Conservation (phyloP, 768 basidiomycete genomes). For the Termitomyces sp. region DNA sequence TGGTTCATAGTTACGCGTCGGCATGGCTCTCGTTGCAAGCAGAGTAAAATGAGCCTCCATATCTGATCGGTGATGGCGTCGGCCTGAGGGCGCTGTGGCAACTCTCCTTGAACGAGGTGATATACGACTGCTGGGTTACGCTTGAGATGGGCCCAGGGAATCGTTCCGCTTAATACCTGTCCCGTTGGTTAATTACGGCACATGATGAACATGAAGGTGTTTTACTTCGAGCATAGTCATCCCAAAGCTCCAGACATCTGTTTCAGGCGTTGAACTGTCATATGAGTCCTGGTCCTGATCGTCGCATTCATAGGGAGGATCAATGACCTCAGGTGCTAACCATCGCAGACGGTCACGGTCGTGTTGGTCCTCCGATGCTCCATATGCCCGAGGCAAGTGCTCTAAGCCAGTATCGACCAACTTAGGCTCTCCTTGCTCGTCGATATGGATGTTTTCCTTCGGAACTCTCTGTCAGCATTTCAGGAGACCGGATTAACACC, state of each 20-base stretch:
- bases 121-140: not conserved
- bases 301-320: not conserved
- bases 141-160: slow-evolving; percentile 2
- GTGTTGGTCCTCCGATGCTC: slow-evolving; percentile 1
- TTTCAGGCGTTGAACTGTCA: slow-evolving; percentile 2
- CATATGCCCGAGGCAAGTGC: slow-evolving; percentile 6
- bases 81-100: slow-evolving; percentile 7
- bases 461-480: not conserved
- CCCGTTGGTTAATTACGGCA: not conserved
- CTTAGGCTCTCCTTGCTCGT: slow-evolving; percentile 11
- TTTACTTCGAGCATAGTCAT: slow-evolving; percentile 22
- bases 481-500: not conserved
- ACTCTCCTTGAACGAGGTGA: not conserved
- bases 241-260: slow-evolving; percentile 22
- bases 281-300: not conserved
- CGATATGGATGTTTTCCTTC: slow-evolving; percentile 23
- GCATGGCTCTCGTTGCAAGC: slow-evolving; percentile 4
- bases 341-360: slow-evolving; percentile 13
- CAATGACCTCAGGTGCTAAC: slow-evolving; percentile 22
- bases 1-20: slow-evolving; percentile 1
- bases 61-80: slow-evolving; percentile 9
- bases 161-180: slow-evolving; percentile 5
- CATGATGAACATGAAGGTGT: not conserved
- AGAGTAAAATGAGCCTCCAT: slow-evolving; percentile 11
- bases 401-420: slow-evolving; percentile 19